Evolutionary conservation across 805 yeast genomes (phyloP).

Genomic region (Lachancea dasiensis): DNA sequence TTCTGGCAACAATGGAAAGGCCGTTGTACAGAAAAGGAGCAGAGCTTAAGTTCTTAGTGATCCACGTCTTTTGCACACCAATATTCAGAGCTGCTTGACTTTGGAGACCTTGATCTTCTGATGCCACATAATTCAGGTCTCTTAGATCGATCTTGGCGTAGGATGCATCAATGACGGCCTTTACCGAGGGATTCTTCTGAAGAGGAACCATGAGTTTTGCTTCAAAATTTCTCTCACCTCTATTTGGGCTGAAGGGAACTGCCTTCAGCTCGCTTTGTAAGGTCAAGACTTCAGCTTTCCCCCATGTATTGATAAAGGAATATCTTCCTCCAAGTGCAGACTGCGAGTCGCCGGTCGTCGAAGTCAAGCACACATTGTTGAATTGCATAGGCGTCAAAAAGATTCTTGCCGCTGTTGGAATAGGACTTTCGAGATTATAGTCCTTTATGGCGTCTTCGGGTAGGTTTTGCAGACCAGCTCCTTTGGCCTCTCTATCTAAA

Average conservation of each 20-base stretch:
- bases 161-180: slow-evolving; percentile 37
- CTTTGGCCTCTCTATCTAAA: slow-evolving; percentile 36
- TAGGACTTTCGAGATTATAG: slow-evolving; percentile 35
- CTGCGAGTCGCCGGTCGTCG: slow-evolving; percentile 33
- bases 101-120: slow-evolving; percentile 13
- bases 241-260: slow-evolving; percentile 42
- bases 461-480: background rate
- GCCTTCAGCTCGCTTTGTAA: slow-evolving; percentile 43
- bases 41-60: slow-evolving; percentile 12
- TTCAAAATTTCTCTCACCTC: slow-evolving; percentile 45
- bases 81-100: slow-evolving; percentile 37
- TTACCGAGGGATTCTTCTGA: slow-evolving; percentile 39
- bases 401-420: slow-evolving; percentile 43
- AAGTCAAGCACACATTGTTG: slow-evolving; percentile 28
- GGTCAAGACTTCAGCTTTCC: slow-evolving; percentile 50
- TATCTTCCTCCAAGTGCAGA: slow-evolving; percentile 33
- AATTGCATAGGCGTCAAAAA: slow-evolving; percentile 35
- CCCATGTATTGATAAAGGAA: slow-evolving; percentile 44
- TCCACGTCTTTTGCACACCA: slow-evolving; percentile 43
- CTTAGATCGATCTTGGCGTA: slow-evolving; percentile 39
- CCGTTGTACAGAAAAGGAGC: slow-evolving; percentile 42
- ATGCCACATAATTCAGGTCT: slow-evolving; percentile 14
- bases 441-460: slow-evolving; percentile 18
- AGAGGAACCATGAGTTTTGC: slow-evolving; percentile 42
- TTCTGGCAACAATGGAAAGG: slow-evolving; percentile 52